Evolutionary conservation across 192 early-diverging fungal species (phyloP).

Genomic region (Jimgerdemannia lactiflua): DNA sequence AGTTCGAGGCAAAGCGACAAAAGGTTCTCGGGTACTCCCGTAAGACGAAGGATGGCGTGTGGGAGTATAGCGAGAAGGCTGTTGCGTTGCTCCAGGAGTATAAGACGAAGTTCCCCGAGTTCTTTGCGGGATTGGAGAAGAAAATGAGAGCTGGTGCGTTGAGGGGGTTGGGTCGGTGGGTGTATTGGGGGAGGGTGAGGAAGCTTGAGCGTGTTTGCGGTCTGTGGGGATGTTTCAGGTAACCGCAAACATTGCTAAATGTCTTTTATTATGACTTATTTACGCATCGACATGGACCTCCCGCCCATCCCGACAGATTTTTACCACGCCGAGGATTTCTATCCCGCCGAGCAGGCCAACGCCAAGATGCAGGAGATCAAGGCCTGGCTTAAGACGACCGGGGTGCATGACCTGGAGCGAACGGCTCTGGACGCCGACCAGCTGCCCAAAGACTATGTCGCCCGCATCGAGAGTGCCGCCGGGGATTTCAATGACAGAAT

Average conservation of each 20-base stretch:
- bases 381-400: slow-evolving; percentile 60
- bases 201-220: no score
- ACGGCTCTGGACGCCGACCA: slow-evolving; percentile 61
- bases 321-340: slow-evolving; percentile 63
- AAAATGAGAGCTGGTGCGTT: slow-evolving; percentile 15
- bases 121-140: slow-evolving; percentile 47
- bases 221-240: no score
- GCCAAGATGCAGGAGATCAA: slow-evolving; percentile 53
- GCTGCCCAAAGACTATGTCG: slow-evolving; percentile 53
- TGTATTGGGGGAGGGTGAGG: no score
- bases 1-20: slow-evolving; percentile 82
- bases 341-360: slow-evolving; percentile 34
- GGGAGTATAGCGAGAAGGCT: slow-evolving; percentile 86
- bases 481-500: slow-evolving; percentile 48
- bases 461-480: slow-evolving; percentile 46
- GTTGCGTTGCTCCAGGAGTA: slow-evolving; percentile 72
- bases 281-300: no score
- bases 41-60: slow-evolving; percentile 64
- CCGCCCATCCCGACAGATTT: slow-evolving; percentile 42
- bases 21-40: slow-evolving; percentile 89
- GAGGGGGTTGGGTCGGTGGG: no score
- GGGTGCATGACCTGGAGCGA: slow-evolving; percentile 60
- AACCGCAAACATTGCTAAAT: slow-evolving; percentile 20
- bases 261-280: slow-evolving; percentile 30
- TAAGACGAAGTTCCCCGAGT: slow-evolving; percentile 53